These are phyloP conservation scores for Magnolia officinalis DNA, from an alignment of 164 flowering plant species.

Conservation along the genomic window DNA sequence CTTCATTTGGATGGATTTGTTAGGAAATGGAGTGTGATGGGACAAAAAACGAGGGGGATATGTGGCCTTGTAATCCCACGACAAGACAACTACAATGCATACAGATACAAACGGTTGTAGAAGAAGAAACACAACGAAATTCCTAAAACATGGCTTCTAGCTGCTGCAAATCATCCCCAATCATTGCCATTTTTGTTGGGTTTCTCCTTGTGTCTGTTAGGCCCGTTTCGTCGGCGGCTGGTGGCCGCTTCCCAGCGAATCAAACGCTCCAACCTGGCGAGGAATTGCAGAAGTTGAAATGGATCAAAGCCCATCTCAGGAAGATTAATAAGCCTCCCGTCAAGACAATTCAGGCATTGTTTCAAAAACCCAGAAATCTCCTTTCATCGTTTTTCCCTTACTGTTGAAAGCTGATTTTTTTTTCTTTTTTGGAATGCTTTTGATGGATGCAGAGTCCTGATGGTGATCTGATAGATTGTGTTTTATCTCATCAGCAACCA, in stretches of 20 bases:
- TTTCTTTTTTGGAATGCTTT: not conserved
- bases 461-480: conserved; percentile 94
- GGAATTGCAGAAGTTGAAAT: conserved; percentile 58
- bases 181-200: conserved; percentile 54
- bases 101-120: conserved; percentile 27
- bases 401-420: not conserved
- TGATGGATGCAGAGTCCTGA: conserved; percentile 72
- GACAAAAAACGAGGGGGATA: conserved; percentile 33
- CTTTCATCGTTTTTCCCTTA: conserved; percentile 5
- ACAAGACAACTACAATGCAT: conserved; percentile 61
- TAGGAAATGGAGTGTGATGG: conserved; percentile 32
- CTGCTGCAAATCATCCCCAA: conserved; percentile 39
- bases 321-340: conserved; percentile 80
- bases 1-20: conserved; percentile 33
- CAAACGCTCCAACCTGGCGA: conserved; percentile 56
- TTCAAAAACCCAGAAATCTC: conserved; percentile 6
- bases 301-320: conserved; percentile 53
- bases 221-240: conserved; percentile 24
- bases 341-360: conserved; percentile 59
- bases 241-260: conserved; percentile 3
- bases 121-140: conserved; percentile 26
- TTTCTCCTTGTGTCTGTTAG: conserved; percentile 44
- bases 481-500: conserved; percentile 79
- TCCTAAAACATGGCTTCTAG: conserved; percentile 48
- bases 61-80: conserved; percentile 30